Conservation (phyloP, 2,329 filamentous ascomycete genomes). For the Claviceps arundinis region DNA sequence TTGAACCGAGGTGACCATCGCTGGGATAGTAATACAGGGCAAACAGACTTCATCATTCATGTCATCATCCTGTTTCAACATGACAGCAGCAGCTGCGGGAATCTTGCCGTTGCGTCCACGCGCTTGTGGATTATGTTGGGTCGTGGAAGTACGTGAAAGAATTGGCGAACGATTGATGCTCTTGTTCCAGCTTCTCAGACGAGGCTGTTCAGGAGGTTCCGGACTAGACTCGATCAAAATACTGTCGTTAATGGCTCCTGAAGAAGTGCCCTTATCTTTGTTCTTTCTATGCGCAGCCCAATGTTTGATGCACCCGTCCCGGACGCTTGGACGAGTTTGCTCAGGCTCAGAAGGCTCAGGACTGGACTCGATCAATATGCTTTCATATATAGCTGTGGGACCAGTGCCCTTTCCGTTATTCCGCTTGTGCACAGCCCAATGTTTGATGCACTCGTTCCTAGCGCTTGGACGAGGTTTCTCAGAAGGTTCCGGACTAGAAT, state of each 20-base stretch:
- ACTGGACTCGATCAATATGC: no score
- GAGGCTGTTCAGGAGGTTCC: not conserved
- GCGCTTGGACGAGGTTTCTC: no score
- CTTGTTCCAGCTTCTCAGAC: not conserved
- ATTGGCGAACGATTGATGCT: not conserved
- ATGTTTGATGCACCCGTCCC: no score
- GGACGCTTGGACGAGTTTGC: no score
- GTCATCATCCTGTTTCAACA: slow-evolving; percentile 1
- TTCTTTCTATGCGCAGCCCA: no score
- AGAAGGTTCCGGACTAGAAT: no score
- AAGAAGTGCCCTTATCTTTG: no score
- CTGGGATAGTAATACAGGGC: not conserved
- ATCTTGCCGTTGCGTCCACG: not conserved
- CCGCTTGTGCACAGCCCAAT: no score
- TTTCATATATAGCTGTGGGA: no score
- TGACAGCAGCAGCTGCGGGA: not conserved
- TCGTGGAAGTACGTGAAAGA: not conserved
- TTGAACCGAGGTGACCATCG: not conserved
- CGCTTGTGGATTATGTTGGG: not conserved
- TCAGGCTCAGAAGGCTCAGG: no score
- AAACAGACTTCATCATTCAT: not conserved
- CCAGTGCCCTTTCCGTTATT: no score
- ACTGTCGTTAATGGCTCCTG: not conserved
- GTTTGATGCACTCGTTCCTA: no score
- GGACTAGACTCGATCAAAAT: not conserved